Base-by-base conservation (phyloP, 345 rosid species). In the Psidium guajava region DNA sequence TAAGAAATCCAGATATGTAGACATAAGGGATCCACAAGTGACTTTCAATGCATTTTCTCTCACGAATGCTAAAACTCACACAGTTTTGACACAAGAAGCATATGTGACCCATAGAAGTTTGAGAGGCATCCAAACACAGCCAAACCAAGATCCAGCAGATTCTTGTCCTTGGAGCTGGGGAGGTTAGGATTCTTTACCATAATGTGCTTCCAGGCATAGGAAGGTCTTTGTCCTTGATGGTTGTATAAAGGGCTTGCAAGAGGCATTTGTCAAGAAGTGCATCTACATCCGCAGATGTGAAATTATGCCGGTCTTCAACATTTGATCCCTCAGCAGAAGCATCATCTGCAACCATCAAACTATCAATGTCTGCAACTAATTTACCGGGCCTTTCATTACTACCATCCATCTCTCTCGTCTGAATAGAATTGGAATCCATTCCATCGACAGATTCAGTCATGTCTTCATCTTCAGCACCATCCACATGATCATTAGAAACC, bases 131-230 rank as follows among this genome's bases (percentile, higher is more conserved):
- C 18, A 69, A 32, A 18, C 77, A 32, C 77, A 36, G 47, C 77
- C 77, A 69, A 69, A 28, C 74, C 10, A 28, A 61, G 42, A 61
- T 61, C 42, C 74, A 61, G 74, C 5, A 69, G 47, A 69, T 69
- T 69, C 25, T 69, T 36, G 77, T 81, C 83, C 36, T 2, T 53
- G 57, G 57, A 14, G 83, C 57, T 51, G 24, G 6, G 40, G 28
- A 16, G 8, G 21, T 54, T 42, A 44, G 53, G 59, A n/a, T 81
- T 85, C 80, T 89, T 88, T 91, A 97, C 99, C 98, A 97, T 28
- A 97, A 88, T 50, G 98, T 93, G 90, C 99, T 97, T 86, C 99
- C 99, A 56, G 98, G 98, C 88, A 97, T 88, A 51, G 98, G 98
- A 82, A 97, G 96, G 89, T 97, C 98, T 87, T 95, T 97, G 58